Evolutionary conservation across 208 protist species (phyloP), one percentile per base, ranked within the genome.

Genomic region (Porcisia hertigi): DNA sequence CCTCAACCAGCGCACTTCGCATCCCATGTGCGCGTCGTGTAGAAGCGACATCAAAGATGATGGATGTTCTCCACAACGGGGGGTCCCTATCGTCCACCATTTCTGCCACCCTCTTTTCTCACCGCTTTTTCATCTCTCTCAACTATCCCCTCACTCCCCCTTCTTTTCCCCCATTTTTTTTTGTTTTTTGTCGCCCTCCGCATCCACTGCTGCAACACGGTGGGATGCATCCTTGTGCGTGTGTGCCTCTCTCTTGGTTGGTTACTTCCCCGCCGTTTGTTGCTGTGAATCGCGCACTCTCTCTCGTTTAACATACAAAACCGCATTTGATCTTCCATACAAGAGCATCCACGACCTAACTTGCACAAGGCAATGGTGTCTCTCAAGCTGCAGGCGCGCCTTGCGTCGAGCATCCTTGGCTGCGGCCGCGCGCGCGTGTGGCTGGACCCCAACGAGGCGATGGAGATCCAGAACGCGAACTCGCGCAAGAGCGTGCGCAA

Each of bases 371-470:
- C 79, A 36, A 96, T 96, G 91, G 89, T 92, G 53, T 94, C 91
- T 69, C 86, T 97, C 53, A 94, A 94, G 87, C 89, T 99, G 23
- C 99, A 99, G 92, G 99, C 99, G 90, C 90, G 99, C 70, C 92
- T 99, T 18, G 99, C 99, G 36, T 96, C 99, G 41, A 93, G 91
- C 83, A 97, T 99, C 71, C 92, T 99, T 60, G 98, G 99, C 82
- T 99, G 99, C 88, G 99, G 99, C 79, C 92, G 98, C 75, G 79
- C 89, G 58, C 97, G 98, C 84, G 92, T 99, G 73, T 99, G 98
- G 99, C 85, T 99, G 23, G 98, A 99, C 87, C 99, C 98, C 71
- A 99, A 98, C 83, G 99, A 99, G 92, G 89, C 97, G 62, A 79
- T 77, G 71, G 98, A 99, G 83, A 99, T 99, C 88, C 85, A 93